Evolutionary conservation across 2,329 filamentous ascomycete species (phyloP), one percentile per base, ranked within the genome.

Genomic region (Phymatotrichopsis omnivora): DNA sequence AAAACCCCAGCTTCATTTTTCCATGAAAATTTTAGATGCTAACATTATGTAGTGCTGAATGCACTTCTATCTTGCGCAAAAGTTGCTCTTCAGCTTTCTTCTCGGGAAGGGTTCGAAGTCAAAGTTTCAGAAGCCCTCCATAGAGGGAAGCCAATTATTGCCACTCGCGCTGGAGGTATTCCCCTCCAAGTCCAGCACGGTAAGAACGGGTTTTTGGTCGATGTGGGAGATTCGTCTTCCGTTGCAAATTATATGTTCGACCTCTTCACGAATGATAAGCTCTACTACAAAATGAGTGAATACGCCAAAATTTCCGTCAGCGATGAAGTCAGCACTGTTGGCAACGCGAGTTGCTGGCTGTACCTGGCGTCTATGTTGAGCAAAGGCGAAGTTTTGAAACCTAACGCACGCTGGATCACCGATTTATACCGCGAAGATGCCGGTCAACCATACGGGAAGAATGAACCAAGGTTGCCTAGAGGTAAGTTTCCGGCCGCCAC

Each of bases 51-150:
- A 56, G 54, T 86, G 16, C 75, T 91, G 57, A 87, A 91, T 62
- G 75, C 77, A 0, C 67, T 91, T 31, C 72, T 91, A 51, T 76
- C 78, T 28, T 79, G 80, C 38, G 78, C 82, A 1, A 75, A 79
- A 45, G 75, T 86, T 6, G 80, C 80, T 1, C 71, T 91, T 6
- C 84, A 91, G 62, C 74, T 91, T 5, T 87, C 82, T 2, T 86
- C 80, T 0, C 75, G 82, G 27, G 84, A 91, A 60, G 83, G 84
- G 0, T 91, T 91, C 57, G 84, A 91, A 63, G 80, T 91, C 57
- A 91, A 91, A 64, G 82, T 91, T 4, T 85, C 80, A 0, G 85
- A 91, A 63, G 83, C 82, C 1, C 69, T 89, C 17, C 83, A 87
- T 60, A 84, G 85, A 33, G 83, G 83, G 11, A 75, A 80, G 2